Percentiles rank a stretch among this genome's conserved stretches.
These are phyloP conservation scores for Boletus semigastroideus DNA, from an alignment of 1,284 basidiomycete species.

Conservation along the genomic window DNA sequence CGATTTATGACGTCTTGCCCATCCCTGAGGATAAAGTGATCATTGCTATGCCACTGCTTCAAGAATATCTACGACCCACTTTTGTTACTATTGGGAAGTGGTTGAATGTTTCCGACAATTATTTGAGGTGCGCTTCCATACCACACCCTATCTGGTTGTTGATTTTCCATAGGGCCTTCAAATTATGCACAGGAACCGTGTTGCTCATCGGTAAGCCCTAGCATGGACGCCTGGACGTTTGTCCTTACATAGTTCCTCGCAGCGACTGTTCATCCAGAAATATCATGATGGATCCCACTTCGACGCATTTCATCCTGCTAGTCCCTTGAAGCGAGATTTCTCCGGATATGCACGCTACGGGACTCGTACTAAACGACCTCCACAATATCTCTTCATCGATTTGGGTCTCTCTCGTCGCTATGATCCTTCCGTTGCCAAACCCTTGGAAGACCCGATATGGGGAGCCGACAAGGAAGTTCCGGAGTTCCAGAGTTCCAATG, in stretches of 20 bases:
- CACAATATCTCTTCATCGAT: conserved; percentile 40
- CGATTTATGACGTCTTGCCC: conserved; percentile 30
- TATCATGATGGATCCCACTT: conserved; percentile 37
- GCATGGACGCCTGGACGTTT: accelerated
- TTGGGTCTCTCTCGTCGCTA: conserved; percentile 38
- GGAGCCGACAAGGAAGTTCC: conserved; percentile 22
- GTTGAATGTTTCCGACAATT: neutral
- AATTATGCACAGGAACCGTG: conserved; percentile 11
- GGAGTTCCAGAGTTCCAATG: conserved; percentile 16
- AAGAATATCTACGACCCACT: conserved; percentile 13
- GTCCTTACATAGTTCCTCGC: neutral
- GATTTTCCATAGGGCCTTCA: conserved; percentile 16
- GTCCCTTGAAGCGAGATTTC: conserved; percentile 18
- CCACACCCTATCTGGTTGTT: neutral
- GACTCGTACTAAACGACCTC: conserved; percentile 32
- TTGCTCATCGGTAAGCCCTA: conserved; percentile 17
- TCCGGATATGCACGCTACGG: conserved; percentile 17
- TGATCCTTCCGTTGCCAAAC: conserved; percentile 13
- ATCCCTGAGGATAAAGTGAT: conserved; percentile 17
- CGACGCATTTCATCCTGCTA: conserved; percentile 28
- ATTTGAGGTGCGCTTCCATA: neutral
- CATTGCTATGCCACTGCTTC: conserved; percentile 35
- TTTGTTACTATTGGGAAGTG: conserved; percentile 29
- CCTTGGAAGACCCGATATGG: conserved; percentile 12
- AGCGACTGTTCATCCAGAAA: conserved; percentile 29